Evolutionary conservation across 169 alveolate species (phyloP).

Genomic region (Eimeria tenella): DNA sequence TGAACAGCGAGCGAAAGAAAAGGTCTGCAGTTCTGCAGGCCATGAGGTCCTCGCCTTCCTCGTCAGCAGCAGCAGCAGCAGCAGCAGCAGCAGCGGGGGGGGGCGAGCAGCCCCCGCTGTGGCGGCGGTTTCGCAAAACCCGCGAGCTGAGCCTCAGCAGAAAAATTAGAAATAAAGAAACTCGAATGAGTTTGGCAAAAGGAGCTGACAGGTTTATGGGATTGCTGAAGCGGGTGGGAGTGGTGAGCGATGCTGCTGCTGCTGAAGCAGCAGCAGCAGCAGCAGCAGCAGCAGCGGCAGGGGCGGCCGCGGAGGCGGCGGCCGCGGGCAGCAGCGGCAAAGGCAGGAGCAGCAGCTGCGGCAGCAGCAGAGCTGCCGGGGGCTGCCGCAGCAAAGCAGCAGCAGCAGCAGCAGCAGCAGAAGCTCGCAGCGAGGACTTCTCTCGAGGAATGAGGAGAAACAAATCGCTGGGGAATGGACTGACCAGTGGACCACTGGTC

Average conservation of each 20-base stretch:
- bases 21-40: too few species aligned
- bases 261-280: background rate
- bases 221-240: background rate
- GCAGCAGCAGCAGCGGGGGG: background rate
- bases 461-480: too few species aligned
- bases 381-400: background rate
- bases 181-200: background rate
- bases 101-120: background rate
- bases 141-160: background rate
- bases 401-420: background rate
- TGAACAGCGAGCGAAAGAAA: too few species aligned
- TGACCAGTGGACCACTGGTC: too few species aligned
- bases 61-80: background rate
- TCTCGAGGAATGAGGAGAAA: background rate
- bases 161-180: background rate
- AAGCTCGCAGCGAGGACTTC: background rate
- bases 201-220: conserved; percentile 1
- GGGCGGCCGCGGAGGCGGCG: too few species aligned
- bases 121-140: background rate
- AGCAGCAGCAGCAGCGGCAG: background rate
- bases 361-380: conserved; percentile 2
- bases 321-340: conserved; percentile 3
- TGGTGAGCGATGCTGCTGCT: background rate
- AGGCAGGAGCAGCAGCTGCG: conserved; percentile 9
- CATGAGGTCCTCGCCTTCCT: background rate